Evolutionary conservation across 306 rosid species (phyloP).

Genomic region (Canavalia gladiata): DNA sequence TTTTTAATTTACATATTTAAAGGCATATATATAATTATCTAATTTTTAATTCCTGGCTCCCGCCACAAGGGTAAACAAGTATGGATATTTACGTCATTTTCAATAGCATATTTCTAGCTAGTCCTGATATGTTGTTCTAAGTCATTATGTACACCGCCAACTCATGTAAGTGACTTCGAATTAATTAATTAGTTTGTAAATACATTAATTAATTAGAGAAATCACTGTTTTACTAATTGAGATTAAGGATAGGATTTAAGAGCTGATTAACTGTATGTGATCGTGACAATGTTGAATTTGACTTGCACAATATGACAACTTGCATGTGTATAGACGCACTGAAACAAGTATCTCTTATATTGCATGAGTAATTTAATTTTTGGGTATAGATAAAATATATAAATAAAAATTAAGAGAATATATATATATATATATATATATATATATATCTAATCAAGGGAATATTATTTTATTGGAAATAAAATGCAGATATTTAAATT

Average conservation of each 20-base stretch:
- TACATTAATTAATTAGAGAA: background rate
- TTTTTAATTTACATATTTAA: background rate
- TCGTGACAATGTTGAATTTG: constrained; percentile 14
- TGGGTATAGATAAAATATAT: background rate
- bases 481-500: background rate
- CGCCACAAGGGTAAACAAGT: background rate
- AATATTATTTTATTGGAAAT: background rate
- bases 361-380: background rate
- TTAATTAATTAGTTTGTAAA: background rate
- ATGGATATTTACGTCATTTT: background rate
- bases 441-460: background rate
- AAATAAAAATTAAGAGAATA: background rate
- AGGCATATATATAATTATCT: background rate
- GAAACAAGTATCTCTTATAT: background rate
- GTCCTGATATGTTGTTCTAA: no score
- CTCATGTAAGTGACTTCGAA: background rate
- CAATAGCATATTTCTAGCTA: no score
- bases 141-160: background rate
- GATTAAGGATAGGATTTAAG: constrained; percentile 18
- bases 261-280: constrained; percentile 13
- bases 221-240: background rate
- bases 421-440: no score
- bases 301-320: background rate
- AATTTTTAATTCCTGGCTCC: background rate
- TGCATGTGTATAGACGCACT: background rate